Conservation (phyloP, 208 protist genomes). For the Acanthamoeba healyi region DNA sequence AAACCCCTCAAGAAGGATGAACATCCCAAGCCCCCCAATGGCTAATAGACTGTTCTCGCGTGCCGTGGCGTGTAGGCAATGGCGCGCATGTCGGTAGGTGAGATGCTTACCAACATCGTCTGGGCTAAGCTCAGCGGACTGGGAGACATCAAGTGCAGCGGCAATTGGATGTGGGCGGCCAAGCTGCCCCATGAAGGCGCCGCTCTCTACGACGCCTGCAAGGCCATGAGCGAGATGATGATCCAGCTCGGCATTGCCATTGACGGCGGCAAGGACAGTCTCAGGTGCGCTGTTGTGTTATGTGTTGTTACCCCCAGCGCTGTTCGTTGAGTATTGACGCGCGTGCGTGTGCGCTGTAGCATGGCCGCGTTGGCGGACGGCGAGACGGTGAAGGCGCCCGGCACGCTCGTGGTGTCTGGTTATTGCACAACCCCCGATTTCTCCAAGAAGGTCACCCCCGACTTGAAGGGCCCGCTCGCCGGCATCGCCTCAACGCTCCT, state of each 20-base stretch:
- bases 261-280: conserved; percentile 90
- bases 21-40: too few relatives aligned
- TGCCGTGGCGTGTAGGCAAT: conserved; percentile 80
- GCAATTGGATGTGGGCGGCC: conserved; percentile 93
- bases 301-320: neutral
- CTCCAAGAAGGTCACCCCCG: conserved; percentile 86
- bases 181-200: conserved; percentile 90
- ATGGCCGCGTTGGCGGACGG: conserved; percentile 67
- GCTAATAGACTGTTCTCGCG: neutral
- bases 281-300: conserved; percentile 67
- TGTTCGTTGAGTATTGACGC: too few relatives aligned
- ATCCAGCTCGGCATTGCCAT: conserved; percentile 88
- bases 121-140: conserved; percentile 85
- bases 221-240: conserved; percentile 88
- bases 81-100: conserved; percentile 88
- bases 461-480: conserved; percentile 83
- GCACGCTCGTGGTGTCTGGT: conserved; percentile 88
- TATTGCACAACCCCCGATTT: conserved; percentile 88
- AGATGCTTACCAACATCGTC: conserved; percentile 89
- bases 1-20: neutral
- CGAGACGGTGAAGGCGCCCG: conserved; percentile 89
- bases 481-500: conserved; percentile 47
- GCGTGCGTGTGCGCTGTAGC: conserved; percentile 21
- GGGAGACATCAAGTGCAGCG: conserved; percentile 87
- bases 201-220: conserved; percentile 88